phyloP scores from a whole-genome alignment of 2,329 filamentous ascomycete species.

The Aspergillus neotritici region DNA sequence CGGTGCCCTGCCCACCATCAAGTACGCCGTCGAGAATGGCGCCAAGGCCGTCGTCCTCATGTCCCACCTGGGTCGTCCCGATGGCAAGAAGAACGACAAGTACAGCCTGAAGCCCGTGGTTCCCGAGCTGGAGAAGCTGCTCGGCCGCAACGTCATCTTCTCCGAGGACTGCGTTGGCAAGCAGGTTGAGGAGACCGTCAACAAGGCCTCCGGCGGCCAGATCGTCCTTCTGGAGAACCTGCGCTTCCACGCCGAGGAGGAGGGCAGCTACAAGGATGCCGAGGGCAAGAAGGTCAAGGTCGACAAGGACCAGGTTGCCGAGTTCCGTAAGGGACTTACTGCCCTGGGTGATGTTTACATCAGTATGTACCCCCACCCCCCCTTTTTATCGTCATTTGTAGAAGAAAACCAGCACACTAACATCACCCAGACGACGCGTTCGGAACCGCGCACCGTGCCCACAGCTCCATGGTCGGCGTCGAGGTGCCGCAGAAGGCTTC shows the following conservation, averaged over 20 bases:
- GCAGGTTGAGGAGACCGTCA: conserved; percentile 84
- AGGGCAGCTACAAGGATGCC: conserved; percentile 89
- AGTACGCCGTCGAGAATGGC: conserved; percentile 82
- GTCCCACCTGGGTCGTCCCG: conserved; percentile 95
- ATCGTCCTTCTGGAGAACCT: conserved; percentile 94
- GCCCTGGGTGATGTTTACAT: conserved; percentile 92
- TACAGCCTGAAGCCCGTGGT: conserved; percentile 93
- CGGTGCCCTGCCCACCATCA: conserved; percentile 91
- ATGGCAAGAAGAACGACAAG: conserved; percentile 83
- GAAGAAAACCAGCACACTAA: background rate
- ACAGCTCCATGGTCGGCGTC: conserved; percentile 98
- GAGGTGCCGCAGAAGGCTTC: conserved; percentile 94
- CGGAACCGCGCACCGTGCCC: conserved; percentile 93
- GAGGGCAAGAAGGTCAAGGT: conserved; percentile 98
- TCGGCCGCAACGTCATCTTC: conserved; percentile 79
- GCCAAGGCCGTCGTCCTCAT: conserved; percentile 93
- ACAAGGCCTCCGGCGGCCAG: conserved; percentile 71
- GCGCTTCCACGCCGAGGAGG: conserved; percentile 96
- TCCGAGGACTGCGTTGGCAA: conserved; percentile 84
- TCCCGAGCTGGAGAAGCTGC: conserved; percentile 82
- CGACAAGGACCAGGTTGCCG: conserved; percentile 82
- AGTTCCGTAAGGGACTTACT: conserved; percentile 93
- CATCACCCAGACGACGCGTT: conserved; percentile 76
- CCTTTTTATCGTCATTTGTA: background rate
- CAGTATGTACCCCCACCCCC: conserved; percentile 63